A percentile compares a stretch with the other conserved stretches of the same genome.
Evolutionary conservation across 495 filamentous ascomycete species (phyloP).

Genomic region (Bacidia gigantensis): DNA sequence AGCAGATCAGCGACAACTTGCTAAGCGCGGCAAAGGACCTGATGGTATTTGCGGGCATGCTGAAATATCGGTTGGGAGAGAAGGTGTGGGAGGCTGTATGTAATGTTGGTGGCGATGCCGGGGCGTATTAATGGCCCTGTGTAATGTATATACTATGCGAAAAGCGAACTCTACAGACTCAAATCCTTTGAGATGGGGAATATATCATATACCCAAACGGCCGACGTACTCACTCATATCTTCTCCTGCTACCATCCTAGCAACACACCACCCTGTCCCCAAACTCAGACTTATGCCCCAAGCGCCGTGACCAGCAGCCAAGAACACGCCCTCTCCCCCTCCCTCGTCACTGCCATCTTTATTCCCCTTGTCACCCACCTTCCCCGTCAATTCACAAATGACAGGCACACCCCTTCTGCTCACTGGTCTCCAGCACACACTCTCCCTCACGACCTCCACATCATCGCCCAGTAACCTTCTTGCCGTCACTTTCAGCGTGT

Average conservation of each 20-base stretch:
- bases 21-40: slow-evolving; percentile 70
- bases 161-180: too few species aligned
- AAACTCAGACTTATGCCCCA: slow-evolving; percentile 53
- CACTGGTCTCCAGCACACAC: slow-evolving; percentile 61
- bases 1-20: slow-evolving; percentile 53
- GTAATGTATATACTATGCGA: background rate
- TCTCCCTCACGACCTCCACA: slow-evolving; percentile 48
- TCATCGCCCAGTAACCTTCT: slow-evolving; percentile 46
- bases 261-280: slow-evolving; percentile 54
- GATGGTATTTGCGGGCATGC: slow-evolving; percentile 87
- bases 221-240: slow-evolving; percentile 37
- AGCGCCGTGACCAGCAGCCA: slow-evolving; percentile 61
- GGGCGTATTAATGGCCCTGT: slow-evolving; percentile 17
- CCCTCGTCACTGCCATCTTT: too few species aligned
- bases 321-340: slow-evolving; percentile 52
- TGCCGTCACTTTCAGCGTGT: slow-evolving; percentile 39
- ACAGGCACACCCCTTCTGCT: slow-evolving; percentile 48
- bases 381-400: slow-evolving; percentile 38
- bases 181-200: too few species aligned
- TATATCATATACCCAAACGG: slow-evolving; percentile 23
- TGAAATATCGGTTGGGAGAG: slow-evolving; percentile 71
- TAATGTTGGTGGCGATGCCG: slow-evolving; percentile 56
- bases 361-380: too few species aligned
- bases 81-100: slow-evolving; percentile 72
- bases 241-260: slow-evolving; percentile 44